Percentiles rank a stretch among this genome's conserved stretches.
Conservation (phyloP, 805 yeast genomes). For the Candida germanica region DNA sequence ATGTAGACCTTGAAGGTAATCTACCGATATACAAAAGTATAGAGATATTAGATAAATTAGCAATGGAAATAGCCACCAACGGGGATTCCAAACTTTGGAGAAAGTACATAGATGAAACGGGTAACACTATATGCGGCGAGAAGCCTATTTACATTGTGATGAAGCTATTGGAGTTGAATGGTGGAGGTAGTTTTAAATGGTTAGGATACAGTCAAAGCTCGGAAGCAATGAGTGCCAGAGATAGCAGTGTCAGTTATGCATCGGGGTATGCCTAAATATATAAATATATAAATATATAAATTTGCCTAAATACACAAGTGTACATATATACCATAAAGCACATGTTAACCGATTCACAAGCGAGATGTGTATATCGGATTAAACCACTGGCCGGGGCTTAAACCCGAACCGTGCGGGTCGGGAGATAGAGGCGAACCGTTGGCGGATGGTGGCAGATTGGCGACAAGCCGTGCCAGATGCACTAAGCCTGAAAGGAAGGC, state of each 20-base stretch:
- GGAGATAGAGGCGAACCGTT: no score
- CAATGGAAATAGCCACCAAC: conserved; percentile 56
- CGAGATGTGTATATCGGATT: no score
- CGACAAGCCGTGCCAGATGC: no score
- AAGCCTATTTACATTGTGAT: conserved; percentile 51
- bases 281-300: no score
- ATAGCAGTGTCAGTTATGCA: conserved; percentile 90
- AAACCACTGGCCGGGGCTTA: no score
- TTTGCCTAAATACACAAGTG: no score
- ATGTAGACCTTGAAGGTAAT: background rate
- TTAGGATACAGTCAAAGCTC: conserved; percentile 78
- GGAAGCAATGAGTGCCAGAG: conserved; percentile 42
- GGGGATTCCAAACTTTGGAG: conserved; percentile 64
- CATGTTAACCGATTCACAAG: no score
- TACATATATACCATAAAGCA: no score
- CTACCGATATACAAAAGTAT: conserved; percentile 61
- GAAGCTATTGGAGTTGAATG: conserved; percentile 8
- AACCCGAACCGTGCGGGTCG: no score
- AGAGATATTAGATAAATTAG: conserved; percentile 66
- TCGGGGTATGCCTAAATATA: conserved; percentile 63
- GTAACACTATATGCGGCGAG: conserved; percentile 92
- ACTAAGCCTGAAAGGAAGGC: no score
- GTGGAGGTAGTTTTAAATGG: conserved; percentile 51
- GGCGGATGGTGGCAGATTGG: no score
- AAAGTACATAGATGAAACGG: conserved; percentile 63